These are phyloP conservation scores for Diaporthe citriasiana DNA, from an alignment of 2,329 filamentous ascomycete genomes.

Conservation along the genomic window DNA sequence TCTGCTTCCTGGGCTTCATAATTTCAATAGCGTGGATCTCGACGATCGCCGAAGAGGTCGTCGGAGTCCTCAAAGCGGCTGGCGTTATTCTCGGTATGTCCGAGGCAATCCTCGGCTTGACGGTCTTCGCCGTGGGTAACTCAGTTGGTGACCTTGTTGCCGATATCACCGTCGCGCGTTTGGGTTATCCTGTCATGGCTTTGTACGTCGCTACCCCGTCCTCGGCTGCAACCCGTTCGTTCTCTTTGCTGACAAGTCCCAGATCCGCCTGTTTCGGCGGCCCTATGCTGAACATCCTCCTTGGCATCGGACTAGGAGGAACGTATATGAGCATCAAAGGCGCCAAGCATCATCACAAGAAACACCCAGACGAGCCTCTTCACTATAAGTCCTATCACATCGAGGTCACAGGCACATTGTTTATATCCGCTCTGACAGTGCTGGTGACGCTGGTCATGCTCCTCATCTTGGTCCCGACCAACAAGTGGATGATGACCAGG, in stretches of 20 bases:
- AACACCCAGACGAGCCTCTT: constrained; percentile 75
- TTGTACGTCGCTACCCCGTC: constrained; percentile 62
- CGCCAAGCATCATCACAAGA: constrained; percentile 74
- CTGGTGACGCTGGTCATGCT: constrained; percentile 84
- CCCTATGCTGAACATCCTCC: constrained; percentile 95
- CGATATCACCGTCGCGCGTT: constrained; percentile 91
- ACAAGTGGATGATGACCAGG: constrained; percentile 87
- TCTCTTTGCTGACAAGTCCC: constrained; percentile 46
- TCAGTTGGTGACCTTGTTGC: constrained; percentile 94
- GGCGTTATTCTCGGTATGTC: constrained; percentile 94
- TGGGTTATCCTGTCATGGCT: constrained; percentile 98
- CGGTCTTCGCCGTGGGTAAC: constrained; percentile 96
- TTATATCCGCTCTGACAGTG: constrained; percentile 88
- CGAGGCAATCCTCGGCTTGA: constrained; percentile 93
- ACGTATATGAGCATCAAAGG: constrained; percentile 86
- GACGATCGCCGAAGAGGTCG: constrained; percentile 94
- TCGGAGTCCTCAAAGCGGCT: constrained; percentile 92
- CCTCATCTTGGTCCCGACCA: constrained; percentile 85
- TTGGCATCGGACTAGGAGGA: constrained; percentile 93
- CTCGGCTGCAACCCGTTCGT: not conserved
- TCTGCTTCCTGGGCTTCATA: constrained; percentile 91
- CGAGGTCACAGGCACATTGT: constrained; percentile 84
- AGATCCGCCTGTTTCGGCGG: constrained; percentile 96
- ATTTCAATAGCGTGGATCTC: constrained; percentile 97
- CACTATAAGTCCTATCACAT: constrained; percentile 85